Percentiles rank a stretch among this genome's conserved stretches.
These are phyloP conservation scores for Thalia dealbata DNA, from an alignment of 176 grass and related monocot species.

Conservation along the genomic window DNA sequence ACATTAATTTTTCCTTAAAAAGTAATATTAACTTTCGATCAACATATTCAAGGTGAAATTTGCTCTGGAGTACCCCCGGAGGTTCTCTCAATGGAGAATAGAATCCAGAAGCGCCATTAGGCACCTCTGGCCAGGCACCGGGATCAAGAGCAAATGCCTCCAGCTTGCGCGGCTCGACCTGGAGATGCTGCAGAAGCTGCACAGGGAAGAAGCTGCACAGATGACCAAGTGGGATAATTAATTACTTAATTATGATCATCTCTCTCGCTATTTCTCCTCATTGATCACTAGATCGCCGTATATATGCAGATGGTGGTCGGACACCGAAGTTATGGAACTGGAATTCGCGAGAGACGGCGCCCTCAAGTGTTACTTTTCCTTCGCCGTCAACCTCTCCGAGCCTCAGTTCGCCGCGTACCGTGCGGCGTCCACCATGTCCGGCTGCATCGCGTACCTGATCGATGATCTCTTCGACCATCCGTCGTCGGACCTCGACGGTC, in stretches of 20 bases:
- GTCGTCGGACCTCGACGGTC: neutral
- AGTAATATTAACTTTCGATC: no score
- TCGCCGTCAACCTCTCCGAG: neutral
- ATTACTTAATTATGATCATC: neutral
- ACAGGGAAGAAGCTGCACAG: neutral
- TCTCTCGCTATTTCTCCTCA: no score
- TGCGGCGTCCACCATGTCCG: neutral
- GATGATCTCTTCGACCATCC: conserved; percentile 18
- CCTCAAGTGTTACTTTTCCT: conserved; percentile 3
- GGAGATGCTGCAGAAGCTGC: conserved; percentile 5
- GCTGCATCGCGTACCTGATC: neutral
- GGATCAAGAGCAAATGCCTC: conserved; percentile 1
- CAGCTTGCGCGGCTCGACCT: conserved; percentile 8
- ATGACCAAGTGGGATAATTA: neutral
- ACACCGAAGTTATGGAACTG: neutral
- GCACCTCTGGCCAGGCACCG: conserved; percentile 11
- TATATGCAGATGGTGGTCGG: conserved; percentile 8
- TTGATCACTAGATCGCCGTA: neutral
- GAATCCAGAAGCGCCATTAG: conserved; percentile 17
- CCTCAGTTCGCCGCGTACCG: conserved; percentile 13
- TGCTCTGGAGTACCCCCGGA: conserved; percentile 4
- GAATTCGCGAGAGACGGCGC: neutral
- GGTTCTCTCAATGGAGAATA: neutral
- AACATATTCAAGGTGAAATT: conserved; percentile 1
- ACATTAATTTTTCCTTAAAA: no score